phyloP scores from a whole-genome alignment of 2,329 filamentous ascomycete species.

The Claviceps citrina region DNA sequence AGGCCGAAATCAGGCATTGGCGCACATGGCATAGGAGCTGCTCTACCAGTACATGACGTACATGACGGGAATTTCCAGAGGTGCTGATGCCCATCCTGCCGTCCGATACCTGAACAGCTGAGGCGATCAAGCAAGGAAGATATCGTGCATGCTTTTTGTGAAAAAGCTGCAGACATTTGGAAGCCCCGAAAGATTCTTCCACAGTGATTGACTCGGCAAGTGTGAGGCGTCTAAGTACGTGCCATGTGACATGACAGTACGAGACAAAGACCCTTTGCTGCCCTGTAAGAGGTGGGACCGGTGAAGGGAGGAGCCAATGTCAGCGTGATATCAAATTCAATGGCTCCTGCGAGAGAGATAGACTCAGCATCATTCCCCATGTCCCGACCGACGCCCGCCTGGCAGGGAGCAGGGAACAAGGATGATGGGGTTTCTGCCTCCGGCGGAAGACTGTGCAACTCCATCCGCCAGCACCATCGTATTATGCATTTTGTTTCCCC shows the following conservation, averaged over 20 bases:
- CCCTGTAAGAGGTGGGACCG: constrained; percentile 10
- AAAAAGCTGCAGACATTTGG: neutral
- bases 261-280: constrained; percentile 3
- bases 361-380: neutral
- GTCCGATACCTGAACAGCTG: neutral
- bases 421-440: neutral
- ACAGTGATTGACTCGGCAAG: constrained; percentile 1
- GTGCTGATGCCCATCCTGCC: neutral
- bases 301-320: constrained; percentile 10
- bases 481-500: neutral
- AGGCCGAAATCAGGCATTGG: constrained; percentile 1
- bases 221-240: neutral
- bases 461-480: neutral
- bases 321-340: neutral
- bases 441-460: neutral
- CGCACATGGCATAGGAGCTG: neutral
- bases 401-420: neutral
- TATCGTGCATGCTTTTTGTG: neutral
- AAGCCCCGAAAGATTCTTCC: neutral
- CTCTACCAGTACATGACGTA: neutral
- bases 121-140: neutral
- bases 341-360: constrained; percentile 1
- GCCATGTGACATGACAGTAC: constrained; percentile 6
- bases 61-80: neutral
- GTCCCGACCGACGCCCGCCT: neutral